Base-by-base conservation (phyloP, 495 filamentous ascomycete species). In the Annulohypoxylon maeteangense region DNA sequence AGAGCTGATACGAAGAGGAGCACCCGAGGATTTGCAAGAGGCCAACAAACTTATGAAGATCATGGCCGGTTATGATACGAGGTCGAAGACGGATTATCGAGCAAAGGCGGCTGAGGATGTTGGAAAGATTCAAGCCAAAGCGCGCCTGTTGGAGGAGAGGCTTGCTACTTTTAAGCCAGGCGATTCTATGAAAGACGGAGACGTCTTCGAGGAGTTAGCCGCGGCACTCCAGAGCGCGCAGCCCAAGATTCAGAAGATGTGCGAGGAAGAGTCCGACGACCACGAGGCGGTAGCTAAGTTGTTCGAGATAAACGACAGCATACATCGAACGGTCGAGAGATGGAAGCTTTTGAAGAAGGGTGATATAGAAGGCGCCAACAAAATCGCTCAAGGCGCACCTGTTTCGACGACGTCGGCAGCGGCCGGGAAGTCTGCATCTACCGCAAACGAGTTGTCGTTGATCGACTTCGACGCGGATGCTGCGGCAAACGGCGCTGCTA, bases 231-330 rank as follows among this genome's bases (percentile, higher is more conserved):
- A 92, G 78, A 97, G 92, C 71, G 96, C 95, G 10, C 96, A 98
- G 59, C 96, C 95, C 0, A 98, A 99, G 82, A 99, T 98, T 62
- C 94, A 97, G 75, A 97, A 91, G 81, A 99, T 99, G 94, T 97
- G 96, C 77, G 96, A 99, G 77, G 95, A 98, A 75, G 95, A 99
- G 76, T 97, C 93, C 12, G 95, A 98, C 42, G 95, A 99, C 75
- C 88, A 92, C 51, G 96, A 98, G 80, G 95, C 95, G 14, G 95
- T 99, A 8, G 91, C 92, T 47, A 98, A 98, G 81, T 81, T 99
- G 25, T 84, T 98, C 40, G 93, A 99, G 78, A 97, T 99, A 68
- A 98, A 98, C 76, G 96, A 99, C 77, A 97, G 93, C 80, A 99
- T 99, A 87, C 93, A 98, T 76, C 90, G 94, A 62, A 98, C 95